phyloP scores from a whole-genome alignment of 108 stramenopile species.

The Fistulifera pelliculosa region DNA sequence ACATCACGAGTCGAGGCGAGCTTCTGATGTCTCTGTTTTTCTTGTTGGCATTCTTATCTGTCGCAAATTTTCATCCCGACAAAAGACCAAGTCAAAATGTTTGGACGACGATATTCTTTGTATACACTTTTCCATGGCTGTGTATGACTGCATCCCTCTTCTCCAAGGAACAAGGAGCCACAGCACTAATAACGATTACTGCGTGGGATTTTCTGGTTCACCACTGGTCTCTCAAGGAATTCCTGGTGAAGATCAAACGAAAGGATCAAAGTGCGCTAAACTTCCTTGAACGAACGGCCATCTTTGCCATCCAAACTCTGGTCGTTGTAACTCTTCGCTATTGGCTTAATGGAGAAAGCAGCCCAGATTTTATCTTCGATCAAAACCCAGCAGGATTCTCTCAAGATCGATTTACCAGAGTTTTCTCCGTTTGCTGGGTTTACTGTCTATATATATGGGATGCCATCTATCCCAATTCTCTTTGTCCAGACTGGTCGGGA shows the following conservation, averaged over 20 bases:
- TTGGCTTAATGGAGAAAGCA: slow-evolving; percentile 43
- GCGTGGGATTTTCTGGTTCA: slow-evolving; percentile 35
- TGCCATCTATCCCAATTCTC: slow-evolving; percentile 26
- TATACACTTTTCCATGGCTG: slow-evolving; percentile 39
- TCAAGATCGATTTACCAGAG: slow-evolving; percentile 38
- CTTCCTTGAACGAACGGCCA: slow-evolving; percentile 22
- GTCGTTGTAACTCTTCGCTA: slow-evolving; percentile 24
- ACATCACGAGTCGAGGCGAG: slow-evolving; percentile 53
- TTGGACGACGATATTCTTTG: slow-evolving; percentile 11
- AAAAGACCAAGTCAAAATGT: neutral
- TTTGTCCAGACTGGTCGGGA: slow-evolving; percentile 43
- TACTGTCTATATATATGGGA: slow-evolving; percentile 44
- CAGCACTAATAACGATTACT: slow-evolving; percentile 35
- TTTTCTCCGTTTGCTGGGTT: slow-evolving; percentile 40
- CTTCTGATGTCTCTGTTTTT: slow-evolving; percentile 41
- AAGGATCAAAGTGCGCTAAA: slow-evolving; percentile 1
- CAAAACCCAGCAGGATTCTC: slow-evolving; percentile 61
- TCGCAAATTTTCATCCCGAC: slow-evolving; percentile 13
- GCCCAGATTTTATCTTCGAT: slow-evolving; percentile 38
- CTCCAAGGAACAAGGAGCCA: slow-evolving; percentile 48
- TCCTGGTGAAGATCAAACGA: slow-evolving; percentile 9
- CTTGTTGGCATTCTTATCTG: slow-evolving; percentile 31
- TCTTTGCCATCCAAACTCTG: slow-evolving; percentile 38
- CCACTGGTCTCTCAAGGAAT: slow-evolving; percentile 21
- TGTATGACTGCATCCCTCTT: slow-evolving; percentile 40